phyloP scores from a whole-genome alignment of 164 flowering plant species.

The Nymphaea colorata region DNA sequence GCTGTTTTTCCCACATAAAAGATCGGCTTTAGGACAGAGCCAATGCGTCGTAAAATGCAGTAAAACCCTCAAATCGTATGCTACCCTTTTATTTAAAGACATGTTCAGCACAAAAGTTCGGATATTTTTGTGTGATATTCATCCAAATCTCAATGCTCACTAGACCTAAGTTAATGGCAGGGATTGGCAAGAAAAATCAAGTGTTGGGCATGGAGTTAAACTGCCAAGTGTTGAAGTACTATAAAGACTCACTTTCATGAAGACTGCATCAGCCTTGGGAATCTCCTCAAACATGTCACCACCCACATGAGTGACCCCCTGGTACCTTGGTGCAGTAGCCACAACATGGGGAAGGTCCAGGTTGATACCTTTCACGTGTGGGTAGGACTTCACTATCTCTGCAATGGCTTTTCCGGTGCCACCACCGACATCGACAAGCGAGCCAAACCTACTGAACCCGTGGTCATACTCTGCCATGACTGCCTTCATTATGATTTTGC shows the following conservation, averaged over 20 bases:
- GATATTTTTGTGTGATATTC: too few relatives aligned
- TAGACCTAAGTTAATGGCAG: too few relatives aligned
- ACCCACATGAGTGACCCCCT: not conserved
- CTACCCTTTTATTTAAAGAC: too few relatives aligned
- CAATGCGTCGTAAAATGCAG: too few relatives aligned
- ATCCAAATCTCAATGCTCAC: too few relatives aligned
- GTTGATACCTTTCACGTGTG: constrained; percentile 2
- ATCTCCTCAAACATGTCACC: not conserved
- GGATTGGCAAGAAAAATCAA: too few relatives aligned
- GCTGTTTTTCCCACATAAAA: too few relatives aligned
- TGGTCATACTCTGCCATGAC: constrained; percentile 2
- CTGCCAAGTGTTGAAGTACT: too few relatives aligned
- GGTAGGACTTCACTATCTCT: constrained; percentile 5
- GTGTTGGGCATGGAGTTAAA: too few relatives aligned
- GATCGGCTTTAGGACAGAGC: too few relatives aligned
- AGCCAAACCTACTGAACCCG: constrained; percentile 2
- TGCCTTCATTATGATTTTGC: constrained; percentile 3
- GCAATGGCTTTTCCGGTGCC: constrained; percentile 6
- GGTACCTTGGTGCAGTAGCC: not conserved
- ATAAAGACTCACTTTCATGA: constrained; percentile 24
- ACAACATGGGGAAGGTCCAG: constrained; percentile 12
- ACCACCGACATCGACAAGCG: constrained; percentile 10
- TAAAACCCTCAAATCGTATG: too few relatives aligned
- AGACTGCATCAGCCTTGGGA: constrained; percentile 25
- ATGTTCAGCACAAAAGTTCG: too few relatives aligned